Evolutionary conservation across 176 grass and related monocot genomes (phyloP).

Genomic region (Rhynchospora pubera): DNA sequence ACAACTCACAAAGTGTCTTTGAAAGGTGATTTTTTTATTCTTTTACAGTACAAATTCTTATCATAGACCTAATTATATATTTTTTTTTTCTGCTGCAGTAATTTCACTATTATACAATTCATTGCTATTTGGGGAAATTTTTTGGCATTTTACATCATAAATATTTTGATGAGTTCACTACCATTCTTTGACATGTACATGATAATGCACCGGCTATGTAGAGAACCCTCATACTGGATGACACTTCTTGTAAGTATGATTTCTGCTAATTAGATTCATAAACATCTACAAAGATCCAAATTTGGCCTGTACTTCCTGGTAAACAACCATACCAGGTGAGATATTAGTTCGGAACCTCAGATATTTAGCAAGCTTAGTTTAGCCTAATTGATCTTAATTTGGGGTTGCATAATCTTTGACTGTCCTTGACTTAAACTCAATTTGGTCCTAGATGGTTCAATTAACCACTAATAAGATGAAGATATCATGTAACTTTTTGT

Average conservation of each 20-base stretch:
- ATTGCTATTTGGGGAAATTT: slow-evolving; percentile 86
- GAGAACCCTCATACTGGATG: slow-evolving; percentile 73
- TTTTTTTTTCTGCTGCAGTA: slow-evolving; percentile 36
- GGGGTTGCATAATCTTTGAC: background rate
- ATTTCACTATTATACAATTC: slow-evolving; percentile 59
- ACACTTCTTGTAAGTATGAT: slow-evolving; percentile 70
- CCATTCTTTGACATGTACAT: slow-evolving; percentile 58
- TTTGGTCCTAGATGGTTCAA: background rate
- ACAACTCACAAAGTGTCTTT: background rate
- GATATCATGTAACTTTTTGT: background rate
- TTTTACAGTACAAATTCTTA: background rate
- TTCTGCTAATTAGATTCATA: background rate
- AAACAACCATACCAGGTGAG: background rate
- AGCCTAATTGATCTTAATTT: background rate
- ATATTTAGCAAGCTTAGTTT: background rate
- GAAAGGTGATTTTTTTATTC: background rate
- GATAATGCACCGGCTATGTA: slow-evolving; percentile 66
- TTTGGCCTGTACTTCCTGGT: background rate
- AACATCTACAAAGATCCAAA: background rate
- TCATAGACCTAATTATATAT: background rate
- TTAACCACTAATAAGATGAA: background rate
- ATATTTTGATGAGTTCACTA: slow-evolving; percentile 48
- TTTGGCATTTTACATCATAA: slow-evolving; percentile 75
- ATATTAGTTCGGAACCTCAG: background rate
- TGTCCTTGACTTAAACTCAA: background rate